phyloP scores from a whole-genome alignment of 2,329 filamentous ascomycete species.

The Aspergillus clavatus region DNA sequence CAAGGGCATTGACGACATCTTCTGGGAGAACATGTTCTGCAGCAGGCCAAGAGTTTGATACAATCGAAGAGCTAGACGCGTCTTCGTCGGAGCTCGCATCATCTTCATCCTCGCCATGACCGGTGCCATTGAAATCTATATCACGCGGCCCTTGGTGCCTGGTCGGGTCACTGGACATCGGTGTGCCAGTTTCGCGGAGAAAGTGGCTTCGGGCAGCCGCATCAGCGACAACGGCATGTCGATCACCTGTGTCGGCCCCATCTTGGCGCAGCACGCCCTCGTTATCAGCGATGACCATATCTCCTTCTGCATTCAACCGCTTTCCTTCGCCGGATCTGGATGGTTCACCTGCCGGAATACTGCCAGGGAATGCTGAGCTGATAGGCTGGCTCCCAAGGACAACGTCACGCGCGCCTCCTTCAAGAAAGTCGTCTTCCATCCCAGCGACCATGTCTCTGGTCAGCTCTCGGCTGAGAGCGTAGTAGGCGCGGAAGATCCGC shows the following conservation, averaged over 20 bases:
- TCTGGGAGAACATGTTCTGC: constrained; percentile 35
- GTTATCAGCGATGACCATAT: constrained; percentile 59
- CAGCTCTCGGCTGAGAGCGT: constrained; percentile 83
- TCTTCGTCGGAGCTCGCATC: constrained; percentile 22
- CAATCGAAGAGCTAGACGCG: constrained; percentile 24
- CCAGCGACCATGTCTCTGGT: constrained; percentile 76
- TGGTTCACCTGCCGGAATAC: constrained; percentile 59
- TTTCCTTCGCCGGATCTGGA: constrained; percentile 64
- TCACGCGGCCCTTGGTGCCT: constrained; percentile 4
- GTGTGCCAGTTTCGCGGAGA: constrained; percentile 23
- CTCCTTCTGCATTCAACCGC: constrained; percentile 56
- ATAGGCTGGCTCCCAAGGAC: constrained; percentile 70
- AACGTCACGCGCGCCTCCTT: constrained; percentile 70
- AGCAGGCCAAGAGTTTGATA: constrained; percentile 36
- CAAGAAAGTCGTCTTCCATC: constrained; percentile 71
- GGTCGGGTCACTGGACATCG: no score
- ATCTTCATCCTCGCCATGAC: constrained; percentile 17
- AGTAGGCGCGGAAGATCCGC: constrained; percentile 87
- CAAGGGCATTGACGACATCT: constrained; percentile 42
- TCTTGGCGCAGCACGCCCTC: constrained; percentile 57
- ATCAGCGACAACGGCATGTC: constrained; percentile 56
- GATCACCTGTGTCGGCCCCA: constrained; percentile 55
- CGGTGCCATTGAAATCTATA: constrained; percentile 6
- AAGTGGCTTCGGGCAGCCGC: constrained; percentile 37
- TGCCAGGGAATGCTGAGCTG: constrained; percentile 70